Conservation (phyloP, 768 basidiomycete species). For the Coprinopsis cinerea region DNA sequence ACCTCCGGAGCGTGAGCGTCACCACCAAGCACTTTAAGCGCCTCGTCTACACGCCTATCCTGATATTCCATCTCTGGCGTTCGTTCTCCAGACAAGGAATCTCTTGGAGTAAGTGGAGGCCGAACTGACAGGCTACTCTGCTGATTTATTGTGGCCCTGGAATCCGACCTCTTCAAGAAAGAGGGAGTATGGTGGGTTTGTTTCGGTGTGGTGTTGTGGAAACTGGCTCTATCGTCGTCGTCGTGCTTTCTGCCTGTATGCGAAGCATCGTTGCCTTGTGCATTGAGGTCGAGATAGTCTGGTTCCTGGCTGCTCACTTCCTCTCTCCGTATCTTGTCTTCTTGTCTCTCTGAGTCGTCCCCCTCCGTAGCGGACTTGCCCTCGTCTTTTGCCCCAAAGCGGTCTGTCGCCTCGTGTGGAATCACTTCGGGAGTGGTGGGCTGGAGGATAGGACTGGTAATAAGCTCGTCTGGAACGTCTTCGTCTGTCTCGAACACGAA, state of each 20-base stretch:
- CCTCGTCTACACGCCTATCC: conserved; percentile 44
- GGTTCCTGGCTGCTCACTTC: conserved; percentile 43
- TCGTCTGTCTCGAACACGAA: conserved; percentile 97
- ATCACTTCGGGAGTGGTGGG: conserved; percentile 44
- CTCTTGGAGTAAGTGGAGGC: not conserved
- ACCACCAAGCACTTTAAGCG: conserved; percentile 36
- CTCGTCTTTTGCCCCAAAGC: conserved; percentile 31
- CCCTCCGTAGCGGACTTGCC: not conserved
- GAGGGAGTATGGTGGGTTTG: conserved; percentile 23
- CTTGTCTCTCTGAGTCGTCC: conserved; percentile 2
- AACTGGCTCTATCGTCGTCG: conserved; percentile 15
- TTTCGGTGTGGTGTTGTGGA: conserved; percentile 26
- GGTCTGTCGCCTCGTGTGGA: conserved; percentile 25
- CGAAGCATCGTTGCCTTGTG: conserved; percentile 19
- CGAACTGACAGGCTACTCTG: conserved; percentile 14
- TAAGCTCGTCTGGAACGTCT: conserved; percentile 88
- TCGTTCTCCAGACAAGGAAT: conserved; percentile 21
- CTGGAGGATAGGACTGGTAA: conserved; percentile 86
- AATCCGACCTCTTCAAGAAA: conserved; percentile 22
- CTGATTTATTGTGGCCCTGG: conserved; percentile 26
- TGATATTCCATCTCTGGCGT: conserved; percentile 32
- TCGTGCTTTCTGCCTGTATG: conserved; percentile 14
- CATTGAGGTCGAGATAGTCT: conserved; percentile 83
- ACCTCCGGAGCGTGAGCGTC: conserved; percentile 48
- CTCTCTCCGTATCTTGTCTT: conserved; percentile 16